Evolutionary conservation across 2,329 filamentous ascomycete species (phyloP).

Genomic region (Fusarium buharicum): DNA sequence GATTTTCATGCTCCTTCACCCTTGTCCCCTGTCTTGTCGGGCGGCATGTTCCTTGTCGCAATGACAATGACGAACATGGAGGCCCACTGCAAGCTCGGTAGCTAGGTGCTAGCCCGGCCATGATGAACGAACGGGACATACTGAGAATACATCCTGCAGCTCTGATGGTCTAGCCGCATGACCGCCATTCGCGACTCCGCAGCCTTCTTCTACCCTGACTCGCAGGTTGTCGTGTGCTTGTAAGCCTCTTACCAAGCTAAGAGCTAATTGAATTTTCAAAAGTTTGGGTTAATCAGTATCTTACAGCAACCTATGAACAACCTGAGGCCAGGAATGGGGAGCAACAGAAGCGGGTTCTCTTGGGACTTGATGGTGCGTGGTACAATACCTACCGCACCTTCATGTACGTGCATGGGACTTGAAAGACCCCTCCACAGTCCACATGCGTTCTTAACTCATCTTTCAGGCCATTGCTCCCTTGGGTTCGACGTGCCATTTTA

Average conservation of each 20-base stretch:
- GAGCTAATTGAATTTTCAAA: background rate
- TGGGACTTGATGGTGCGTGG: conserved; percentile 23
- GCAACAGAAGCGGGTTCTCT: conserved; percentile 28
- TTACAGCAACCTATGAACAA: conserved; percentile 1
- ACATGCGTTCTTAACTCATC: conserved; percentile 38
- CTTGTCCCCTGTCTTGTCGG: conserved; percentile 20
- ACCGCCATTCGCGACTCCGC: conserved; percentile 29
- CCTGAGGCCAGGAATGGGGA: conserved; percentile 33
- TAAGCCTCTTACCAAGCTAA: conserved; percentile 1
- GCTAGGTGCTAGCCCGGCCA: conserved; percentile 42
- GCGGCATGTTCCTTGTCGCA: conserved; percentile 31
- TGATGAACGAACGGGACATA: conserved; percentile 36
- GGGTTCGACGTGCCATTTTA: conserved; percentile 7
- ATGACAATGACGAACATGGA: conserved; percentile 45
- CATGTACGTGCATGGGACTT: conserved; percentile 16
- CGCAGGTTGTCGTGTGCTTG: conserved; percentile 4
- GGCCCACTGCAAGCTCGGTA: conserved; percentile 45
- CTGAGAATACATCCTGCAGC: conserved; percentile 39
- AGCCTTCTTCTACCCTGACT: conserved; percentile 23
- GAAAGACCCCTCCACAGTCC: conserved; percentile 32
- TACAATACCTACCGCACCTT: conserved; percentile 1
- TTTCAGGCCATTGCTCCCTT: conserved; percentile 33
- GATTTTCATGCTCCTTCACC: conserved; percentile 23
- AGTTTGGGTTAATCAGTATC: background rate
- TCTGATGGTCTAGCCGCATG: conserved; percentile 34